Evolutionary conservation across 768 basidiomycete species (phyloP), one percentile per base, ranked within the genome.

Genomic region (Lyophyllum semitale): DNA sequence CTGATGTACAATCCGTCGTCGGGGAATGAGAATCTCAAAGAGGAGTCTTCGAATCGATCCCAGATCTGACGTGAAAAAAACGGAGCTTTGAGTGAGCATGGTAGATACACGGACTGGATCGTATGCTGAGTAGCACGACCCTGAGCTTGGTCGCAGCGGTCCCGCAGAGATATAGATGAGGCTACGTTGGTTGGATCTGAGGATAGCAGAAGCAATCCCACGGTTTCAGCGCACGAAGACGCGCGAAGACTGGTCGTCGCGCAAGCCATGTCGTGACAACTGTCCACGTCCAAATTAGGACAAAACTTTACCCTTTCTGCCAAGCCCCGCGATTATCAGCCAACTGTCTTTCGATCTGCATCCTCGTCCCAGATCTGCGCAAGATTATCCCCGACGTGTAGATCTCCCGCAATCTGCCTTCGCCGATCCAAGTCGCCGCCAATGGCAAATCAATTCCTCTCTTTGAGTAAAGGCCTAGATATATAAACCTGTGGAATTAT

Each of bases 141-240:
- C n/a, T n/a, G n/a, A n/a, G n/a, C n/a, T n/a, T n/a, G 29, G 29
- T 30, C 29, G 11, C 11, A 30, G 29, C 29, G 29, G 6, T 30
- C 29, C 29, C 29, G 5, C 29, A 30, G 29, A 11, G 29, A 30
- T 5, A 11, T 30, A 30, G 29, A 11, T 6, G 35, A 37, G 35
- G 4, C 35, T 11, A 13, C 15, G 40, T 27, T 12, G 54, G 5
- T 15, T 2, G 27, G 20, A 54, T 29, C 23, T 33, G 56, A 41
- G 4, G 38, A 35, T 48, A 33, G 20, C 46, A 12, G n/a, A 6
- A 30, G 41, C 20, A 20, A 49, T 71, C 72, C 69, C 72, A 70
- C 73, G 72, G 65, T 75, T 70, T 56, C 43, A 63, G 48, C 70
- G 63, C 73, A 67, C 58, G 68, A 65, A 72, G 62, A 45, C 41